These are phyloP conservation scores for Brassica balearica DNA, from an alignment of 441 rosid species.

Conservation along the genomic window DNA sequence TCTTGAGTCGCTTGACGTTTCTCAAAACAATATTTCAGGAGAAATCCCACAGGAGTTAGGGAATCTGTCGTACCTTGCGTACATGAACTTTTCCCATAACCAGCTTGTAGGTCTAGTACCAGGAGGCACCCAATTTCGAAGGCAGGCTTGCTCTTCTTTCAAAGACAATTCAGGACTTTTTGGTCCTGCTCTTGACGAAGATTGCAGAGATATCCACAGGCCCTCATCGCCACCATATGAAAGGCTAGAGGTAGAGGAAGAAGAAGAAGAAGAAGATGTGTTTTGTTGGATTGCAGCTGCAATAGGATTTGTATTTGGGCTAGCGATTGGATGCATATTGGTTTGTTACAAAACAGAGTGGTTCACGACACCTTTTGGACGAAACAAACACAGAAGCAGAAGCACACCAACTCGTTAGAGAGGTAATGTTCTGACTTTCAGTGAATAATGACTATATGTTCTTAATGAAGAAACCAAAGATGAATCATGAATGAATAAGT, in stretches of 20 bases:
- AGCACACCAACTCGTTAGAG: slow-evolving; percentile 3
- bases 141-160: slow-evolving; percentile 1
- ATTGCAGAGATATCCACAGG: not conserved
- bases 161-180: not conserved
- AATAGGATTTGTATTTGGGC: not conserved
- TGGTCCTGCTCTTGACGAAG: not conserved
- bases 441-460: not conserved
- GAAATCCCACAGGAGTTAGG: not conserved
- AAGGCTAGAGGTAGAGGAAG: not conserved
- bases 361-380: not conserved
- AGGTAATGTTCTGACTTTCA: not conserved
- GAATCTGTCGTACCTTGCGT: not conserved
- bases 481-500: not conserved
- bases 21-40: not conserved
- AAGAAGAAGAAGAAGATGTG: not conserved
- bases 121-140: not conserved
- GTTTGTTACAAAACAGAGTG: not conserved
- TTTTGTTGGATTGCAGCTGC: slow-evolving; percentile 8
- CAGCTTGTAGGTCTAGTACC: not conserved
- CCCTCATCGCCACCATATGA: not conserved
- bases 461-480: not conserved
- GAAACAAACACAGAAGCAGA: slow-evolving; percentile 12
- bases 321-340: slow-evolving; percentile 6
- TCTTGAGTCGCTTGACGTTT: slow-evolving; percentile 1
- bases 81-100: slow-evolving; percentile 4